A percentile compares a stretch with the other conserved stretches of the same genome.
phyloP scores from a whole-genome alignment of 495 filamentous ascomycete genomes.

The Rusavskia elegans region DNA sequence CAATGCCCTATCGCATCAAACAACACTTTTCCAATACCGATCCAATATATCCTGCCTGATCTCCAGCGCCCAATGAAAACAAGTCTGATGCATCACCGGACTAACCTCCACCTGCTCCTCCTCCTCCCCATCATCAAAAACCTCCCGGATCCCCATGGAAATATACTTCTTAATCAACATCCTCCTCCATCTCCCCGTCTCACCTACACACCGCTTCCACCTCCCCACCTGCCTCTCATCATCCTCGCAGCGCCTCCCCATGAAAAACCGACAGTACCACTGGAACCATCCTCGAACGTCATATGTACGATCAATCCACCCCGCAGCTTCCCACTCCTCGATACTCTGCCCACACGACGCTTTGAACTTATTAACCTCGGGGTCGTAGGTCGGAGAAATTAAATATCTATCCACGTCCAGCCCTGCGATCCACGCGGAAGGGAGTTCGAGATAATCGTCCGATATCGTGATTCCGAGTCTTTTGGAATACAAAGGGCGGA shows the following conservation, averaged over 20 bases:
- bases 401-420: slow-evolving; percentile 21
- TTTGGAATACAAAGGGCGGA: slow-evolving; percentile 24
- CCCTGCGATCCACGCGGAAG: slow-evolving; percentile 21
- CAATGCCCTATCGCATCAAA: not conserved
- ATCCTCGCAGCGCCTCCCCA: slow-evolving; percentile 29
- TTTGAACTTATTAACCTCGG: slow-evolving; percentile 31
- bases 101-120: slow-evolving; percentile 28
- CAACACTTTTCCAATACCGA: slow-evolving; percentile 19
- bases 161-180: slow-evolving; percentile 30
- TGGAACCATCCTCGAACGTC: slow-evolving; percentile 36
- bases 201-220: slow-evolving; percentile 31
- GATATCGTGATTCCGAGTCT: slow-evolving; percentile 21
- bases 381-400: slow-evolving; percentile 18
- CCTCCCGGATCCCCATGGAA: slow-evolving; percentile 23
- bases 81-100: slow-evolving; percentile 34
- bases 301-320: slow-evolving; percentile 29
- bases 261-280: slow-evolving; percentile 34
- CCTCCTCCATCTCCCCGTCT: slow-evolving; percentile 28
- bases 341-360: slow-evolving; percentile 31
- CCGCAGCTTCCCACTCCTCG: slow-evolving; percentile 33
- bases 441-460: slow-evolving; percentile 27
- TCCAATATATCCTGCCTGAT: slow-evolving; percentile 29
- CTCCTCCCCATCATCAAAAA: slow-evolving; percentile 27
- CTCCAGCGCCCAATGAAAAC: slow-evolving; percentile 33
- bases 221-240: slow-evolving; percentile 30